Conservation (phyloP, 2,329 filamentous ascomycete genomes). For the Epichloe festucae region DNA sequence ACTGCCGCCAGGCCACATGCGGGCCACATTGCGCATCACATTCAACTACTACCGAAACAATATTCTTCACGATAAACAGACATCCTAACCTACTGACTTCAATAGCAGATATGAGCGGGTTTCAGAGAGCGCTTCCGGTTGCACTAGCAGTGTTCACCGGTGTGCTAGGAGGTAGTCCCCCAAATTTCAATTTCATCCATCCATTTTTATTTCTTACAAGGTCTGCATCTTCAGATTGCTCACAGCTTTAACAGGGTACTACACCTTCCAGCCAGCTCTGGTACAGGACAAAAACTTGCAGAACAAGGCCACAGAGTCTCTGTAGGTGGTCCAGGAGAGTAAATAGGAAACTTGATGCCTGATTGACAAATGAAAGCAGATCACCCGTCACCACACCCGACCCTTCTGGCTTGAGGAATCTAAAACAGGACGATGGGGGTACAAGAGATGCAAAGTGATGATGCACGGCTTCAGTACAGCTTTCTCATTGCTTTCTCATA, state of each 20-base stretch:
- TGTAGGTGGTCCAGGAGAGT: background rate
- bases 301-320: background rate
- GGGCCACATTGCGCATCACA: background rate
- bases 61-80: too few relatives aligned
- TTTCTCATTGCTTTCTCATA: background rate
- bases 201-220: background rate
- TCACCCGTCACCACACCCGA: background rate
- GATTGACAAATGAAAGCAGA: background rate
- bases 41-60: background rate
- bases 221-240: background rate
- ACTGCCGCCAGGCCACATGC: background rate
- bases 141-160: slow-evolving; percentile 24
- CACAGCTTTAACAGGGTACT: slow-evolving; percentile 16
- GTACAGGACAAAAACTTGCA: slow-evolving; percentile 11
- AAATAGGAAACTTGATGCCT: background rate
- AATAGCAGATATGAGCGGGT: slow-evolving; percentile 16
- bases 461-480: background rate
- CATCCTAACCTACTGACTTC: background rate
- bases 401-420: background rate
- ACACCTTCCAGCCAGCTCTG: slow-evolving; percentile 25
- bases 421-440: background rate
- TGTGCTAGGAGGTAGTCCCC: slow-evolving; percentile 20
- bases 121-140: slow-evolving; percentile 22
- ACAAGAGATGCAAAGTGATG: background rate
- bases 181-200: background rate